Percentiles rank a stretch among this genome's conserved stretches.
phyloP scores from a whole-genome alignment of 495 filamentous ascomycete species.

The Podospora bellae-mahoneyi region DNA sequence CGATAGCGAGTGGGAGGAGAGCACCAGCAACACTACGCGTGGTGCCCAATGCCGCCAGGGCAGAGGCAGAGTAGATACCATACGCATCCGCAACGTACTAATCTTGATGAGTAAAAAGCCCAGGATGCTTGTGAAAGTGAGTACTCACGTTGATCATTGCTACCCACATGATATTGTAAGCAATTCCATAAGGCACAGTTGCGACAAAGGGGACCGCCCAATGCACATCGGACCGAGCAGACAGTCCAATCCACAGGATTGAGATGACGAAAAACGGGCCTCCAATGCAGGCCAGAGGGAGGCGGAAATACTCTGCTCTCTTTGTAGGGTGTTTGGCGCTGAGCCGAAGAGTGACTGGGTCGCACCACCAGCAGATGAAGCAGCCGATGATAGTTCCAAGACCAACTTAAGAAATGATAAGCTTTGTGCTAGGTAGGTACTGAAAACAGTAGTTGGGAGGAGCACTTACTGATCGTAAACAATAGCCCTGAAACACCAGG shows the following conservation, averaged over 20 bases:
- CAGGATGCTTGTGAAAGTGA: neutral
- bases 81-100: conserved; percentile 69
- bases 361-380: conserved; percentile 43
- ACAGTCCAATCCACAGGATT: conserved; percentile 70
- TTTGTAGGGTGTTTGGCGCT: conserved; percentile 20
- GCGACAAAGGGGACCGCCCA: conserved; percentile 60
- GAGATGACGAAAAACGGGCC: conserved; percentile 56
- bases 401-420: conserved; percentile 27
- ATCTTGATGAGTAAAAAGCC: neutral
- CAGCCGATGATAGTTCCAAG: conserved; percentile 51
- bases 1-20: conserved; percentile 42
- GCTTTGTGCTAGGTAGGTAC: neutral
- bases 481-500: conserved; percentile 34
- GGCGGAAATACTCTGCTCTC: conserved; percentile 56
- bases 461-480: conserved; percentile 28
- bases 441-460: neutral
- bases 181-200: conserved; percentile 61
- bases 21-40: conserved; percentile 58
- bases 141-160: conserved; percentile 52
- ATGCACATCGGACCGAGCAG: conserved; percentile 50
- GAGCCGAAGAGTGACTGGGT: conserved; percentile 26
- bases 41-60: conserved; percentile 57
- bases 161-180: conserved; percentile 62
- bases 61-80: conserved; percentile 61
- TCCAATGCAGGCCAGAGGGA: conserved; percentile 60